Evolutionary conservation across 129 eudicot species (phyloP).

Genomic region (Lactuca saligna): DNA sequence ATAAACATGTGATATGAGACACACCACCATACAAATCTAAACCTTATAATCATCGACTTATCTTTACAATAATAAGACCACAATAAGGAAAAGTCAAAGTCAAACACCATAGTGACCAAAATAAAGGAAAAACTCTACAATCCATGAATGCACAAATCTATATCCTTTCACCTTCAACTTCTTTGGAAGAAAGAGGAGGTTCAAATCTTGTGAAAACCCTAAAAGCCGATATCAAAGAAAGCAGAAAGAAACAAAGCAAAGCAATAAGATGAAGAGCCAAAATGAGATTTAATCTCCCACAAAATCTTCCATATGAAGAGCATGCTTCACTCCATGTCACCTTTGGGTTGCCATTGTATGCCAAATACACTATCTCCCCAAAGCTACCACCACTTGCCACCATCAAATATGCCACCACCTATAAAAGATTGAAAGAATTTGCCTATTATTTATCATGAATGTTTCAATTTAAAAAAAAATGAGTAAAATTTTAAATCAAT

Average conservation of each 20-base stretch:
- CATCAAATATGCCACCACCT: conserved; percentile 84
- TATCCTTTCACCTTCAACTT: conserved; percentile 39
- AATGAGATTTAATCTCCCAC: conserved; percentile 58
- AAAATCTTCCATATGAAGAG: conserved; percentile 70
- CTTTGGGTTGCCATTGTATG: conserved; percentile 61
- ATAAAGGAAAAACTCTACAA: conserved; percentile 7
- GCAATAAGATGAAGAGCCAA: conserved; percentile 62
- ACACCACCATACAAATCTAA: no score
- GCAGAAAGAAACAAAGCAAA: conserved; percentile 54
- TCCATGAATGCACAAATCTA: conserved; percentile 9
- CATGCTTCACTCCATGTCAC: conserved; percentile 98
- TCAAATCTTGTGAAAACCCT: conserved; percentile 67
- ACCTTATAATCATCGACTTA: not conserved
- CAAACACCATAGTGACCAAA: not conserved
- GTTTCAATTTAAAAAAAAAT: no score
- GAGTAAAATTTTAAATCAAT: no score
- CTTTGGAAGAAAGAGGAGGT: conserved; percentile 67
- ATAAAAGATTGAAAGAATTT: not conserved
- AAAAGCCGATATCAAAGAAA: conserved; percentile 83
- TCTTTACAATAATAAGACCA: not conserved
- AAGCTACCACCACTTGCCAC: conserved; percentile 74
- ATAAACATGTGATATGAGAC: no score
- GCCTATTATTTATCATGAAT: not conserved
- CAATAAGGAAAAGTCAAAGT: no score
- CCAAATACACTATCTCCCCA: conserved; percentile 68